These are phyloP conservation scores for Vitis hybrid DNA, from an alignment of 177 flowering plant genomes.

Conservation along the genomic window DNA sequence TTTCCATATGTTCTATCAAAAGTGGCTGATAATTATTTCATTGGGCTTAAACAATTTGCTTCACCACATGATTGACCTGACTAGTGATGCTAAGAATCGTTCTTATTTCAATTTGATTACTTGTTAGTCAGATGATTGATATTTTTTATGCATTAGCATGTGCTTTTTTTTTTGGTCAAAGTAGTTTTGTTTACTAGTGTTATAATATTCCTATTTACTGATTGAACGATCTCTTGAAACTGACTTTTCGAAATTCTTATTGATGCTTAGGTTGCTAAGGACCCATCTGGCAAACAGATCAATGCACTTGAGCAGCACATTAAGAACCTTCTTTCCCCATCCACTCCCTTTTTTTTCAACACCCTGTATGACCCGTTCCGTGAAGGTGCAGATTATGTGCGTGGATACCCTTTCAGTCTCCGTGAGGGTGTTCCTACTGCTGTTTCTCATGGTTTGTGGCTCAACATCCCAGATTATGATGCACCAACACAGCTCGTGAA, in stretches of 20 bases:
- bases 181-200: background rate
- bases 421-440: conserved; percentile 80
- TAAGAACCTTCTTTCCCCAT: conserved; percentile 62
- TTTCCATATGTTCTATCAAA: too few relatives aligned
- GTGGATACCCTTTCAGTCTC: conserved; percentile 86
- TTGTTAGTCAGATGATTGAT: background rate
- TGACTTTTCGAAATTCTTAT: background rate
- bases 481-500: conserved; percentile 85
- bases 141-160: background rate
- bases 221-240: too few relatives aligned
- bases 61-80: background rate
- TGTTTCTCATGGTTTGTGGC: conserved; percentile 85
- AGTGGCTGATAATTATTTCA: too few relatives aligned
- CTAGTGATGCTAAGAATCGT: background rate
- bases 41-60: background rate
- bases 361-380: conserved; percentile 72
- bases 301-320: conserved; percentile 77
- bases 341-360: conserved; percentile 84
- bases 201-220: too few relatives aligned
- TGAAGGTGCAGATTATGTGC: conserved; percentile 80
- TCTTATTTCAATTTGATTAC: background rate
- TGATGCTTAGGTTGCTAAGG: conserved; percentile 60
- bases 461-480: conserved; percentile 83
- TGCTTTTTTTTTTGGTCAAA: background rate
- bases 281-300: conserved; percentile 62